Percentiles rank a stretch among this genome's conserved stretches.
Evolutionary conservation across 208 protist species (phyloP).

Genomic region (Acanthamoeba lenticulata): DNA sequence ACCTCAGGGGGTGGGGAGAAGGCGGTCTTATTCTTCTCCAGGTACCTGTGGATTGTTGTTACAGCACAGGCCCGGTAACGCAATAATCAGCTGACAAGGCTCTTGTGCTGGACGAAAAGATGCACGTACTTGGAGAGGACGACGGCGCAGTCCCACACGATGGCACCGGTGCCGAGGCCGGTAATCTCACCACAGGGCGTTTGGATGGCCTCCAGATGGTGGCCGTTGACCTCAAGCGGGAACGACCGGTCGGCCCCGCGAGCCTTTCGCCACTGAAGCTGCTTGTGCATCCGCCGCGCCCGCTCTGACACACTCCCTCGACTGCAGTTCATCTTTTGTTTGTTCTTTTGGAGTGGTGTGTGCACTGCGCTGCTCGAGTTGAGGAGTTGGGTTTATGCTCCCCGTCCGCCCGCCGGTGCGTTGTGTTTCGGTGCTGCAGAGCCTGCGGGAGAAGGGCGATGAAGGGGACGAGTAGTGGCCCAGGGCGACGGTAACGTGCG

Average conservation of each 20-base stretch:
- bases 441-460: too few relatives aligned
- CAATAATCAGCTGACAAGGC: too few relatives aligned
- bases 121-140: constrained; percentile 68
- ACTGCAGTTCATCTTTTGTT: background rate
- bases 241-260: background rate
- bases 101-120: too few relatives aligned
- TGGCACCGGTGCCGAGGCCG: constrained; percentile 40
- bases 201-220: background rate
- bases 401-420: too few relatives aligned
- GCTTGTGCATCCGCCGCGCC: constrained; percentile 7
- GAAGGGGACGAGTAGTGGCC: too few relatives aligned
- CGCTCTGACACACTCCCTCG: background rate
- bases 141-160: constrained; percentile 60
- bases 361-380: background rate
- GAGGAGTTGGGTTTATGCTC: too few relatives aligned
- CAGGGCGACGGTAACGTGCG: too few relatives aligned
- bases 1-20: background rate
- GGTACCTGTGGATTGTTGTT: constrained; percentile 25
- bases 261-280: constrained; percentile 5
- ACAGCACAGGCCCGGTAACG: too few relatives aligned
- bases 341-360: too few relatives aligned
- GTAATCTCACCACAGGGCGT: background rate
- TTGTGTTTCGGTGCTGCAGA: too few relatives aligned
- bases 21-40: background rate
- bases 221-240: background rate